Conservation (phyloP, 768 basidiomycete species). For the Phlebiopsis gigantea region DNA sequence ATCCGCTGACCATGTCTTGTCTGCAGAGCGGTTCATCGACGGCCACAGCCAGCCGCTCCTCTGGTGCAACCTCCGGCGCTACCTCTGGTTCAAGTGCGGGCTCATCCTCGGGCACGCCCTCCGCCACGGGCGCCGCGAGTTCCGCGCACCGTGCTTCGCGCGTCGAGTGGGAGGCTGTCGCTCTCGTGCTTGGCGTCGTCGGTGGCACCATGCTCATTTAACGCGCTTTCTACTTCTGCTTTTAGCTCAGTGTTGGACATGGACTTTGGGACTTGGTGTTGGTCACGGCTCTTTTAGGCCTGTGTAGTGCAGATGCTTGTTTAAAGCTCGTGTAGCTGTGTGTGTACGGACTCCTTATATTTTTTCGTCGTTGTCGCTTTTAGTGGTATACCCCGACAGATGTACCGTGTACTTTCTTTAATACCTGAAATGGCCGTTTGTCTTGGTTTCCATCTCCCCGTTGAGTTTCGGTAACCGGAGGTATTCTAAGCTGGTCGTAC, state of each 20-base stretch:
- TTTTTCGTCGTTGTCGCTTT: too few relatives aligned
- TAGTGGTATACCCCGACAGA: too few relatives aligned
- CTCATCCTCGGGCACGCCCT: not conserved
- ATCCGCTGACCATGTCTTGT: not conserved
- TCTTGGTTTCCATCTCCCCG: too few relatives aligned
- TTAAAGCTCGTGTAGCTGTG: not conserved
- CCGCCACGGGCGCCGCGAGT: conserved; percentile 1
- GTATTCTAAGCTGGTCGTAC: too few relatives aligned
- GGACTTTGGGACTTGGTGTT: not conserved
- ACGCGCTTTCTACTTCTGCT: not conserved
- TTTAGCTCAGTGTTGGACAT: not conserved
- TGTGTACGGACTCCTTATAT: not conserved
- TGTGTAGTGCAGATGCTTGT: too few relatives aligned
- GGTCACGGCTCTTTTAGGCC: not conserved
- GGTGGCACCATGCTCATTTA: conserved; percentile 1
- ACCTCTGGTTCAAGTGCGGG: not conserved
- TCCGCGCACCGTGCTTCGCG: not conserved
- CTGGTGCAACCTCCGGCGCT: not conserved
- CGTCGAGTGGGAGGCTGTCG: conserved; percentile 1
- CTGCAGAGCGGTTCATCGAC: not conserved
- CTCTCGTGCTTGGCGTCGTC: not conserved
- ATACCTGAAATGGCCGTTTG: too few relatives aligned
- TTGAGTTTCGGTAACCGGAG: too few relatives aligned
- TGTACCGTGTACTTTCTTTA: too few relatives aligned
- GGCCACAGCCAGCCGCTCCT: not conserved